Evolutionary conservation across 164 flowering plant genomes (phyloP).

Genomic region (Umbellularia californica): DNA sequence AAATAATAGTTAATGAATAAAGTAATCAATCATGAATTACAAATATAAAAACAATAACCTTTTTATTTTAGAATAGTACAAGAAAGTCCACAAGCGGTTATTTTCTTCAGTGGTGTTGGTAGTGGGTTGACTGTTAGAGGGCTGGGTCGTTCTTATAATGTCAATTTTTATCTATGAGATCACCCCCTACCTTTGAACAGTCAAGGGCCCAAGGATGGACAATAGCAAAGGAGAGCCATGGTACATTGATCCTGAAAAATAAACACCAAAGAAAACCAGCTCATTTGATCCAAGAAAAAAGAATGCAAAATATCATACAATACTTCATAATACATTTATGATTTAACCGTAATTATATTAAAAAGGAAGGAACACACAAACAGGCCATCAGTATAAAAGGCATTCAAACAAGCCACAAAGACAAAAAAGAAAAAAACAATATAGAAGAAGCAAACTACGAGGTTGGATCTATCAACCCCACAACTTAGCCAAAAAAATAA

Average conservation of each 20-base stretch:
- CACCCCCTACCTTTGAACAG: slow-evolving; percentile 51
- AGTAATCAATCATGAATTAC: background rate
- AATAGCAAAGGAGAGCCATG: slow-evolving; percentile 92
- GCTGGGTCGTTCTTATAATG: no score
- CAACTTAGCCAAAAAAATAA: no score
- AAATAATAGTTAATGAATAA: background rate
- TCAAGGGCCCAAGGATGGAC: slow-evolving; percentile 74
- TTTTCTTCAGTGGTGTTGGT: background rate
- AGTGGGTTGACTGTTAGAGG: no score
- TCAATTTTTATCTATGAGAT: background rate
- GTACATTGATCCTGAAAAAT: slow-evolving; percentile 83
- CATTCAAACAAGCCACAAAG: no score
- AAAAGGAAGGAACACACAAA: no score
- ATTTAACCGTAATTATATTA: no score
- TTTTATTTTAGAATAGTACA: background rate
- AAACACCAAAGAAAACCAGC: background rate
- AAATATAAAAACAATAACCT: background rate
- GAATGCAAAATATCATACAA: background rate
- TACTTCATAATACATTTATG: background rate
- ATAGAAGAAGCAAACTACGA: no score
- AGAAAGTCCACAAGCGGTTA: background rate
- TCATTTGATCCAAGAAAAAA: slow-evolving; percentile 3
- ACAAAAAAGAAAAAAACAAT: no score
- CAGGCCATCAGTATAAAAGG: no score
- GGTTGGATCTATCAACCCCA: no score